Evolutionary conservation across 306 rosid species (phyloP), one percentile per base, ranked within the genome.

Genomic region (Leucaena leucocephala): DNA sequence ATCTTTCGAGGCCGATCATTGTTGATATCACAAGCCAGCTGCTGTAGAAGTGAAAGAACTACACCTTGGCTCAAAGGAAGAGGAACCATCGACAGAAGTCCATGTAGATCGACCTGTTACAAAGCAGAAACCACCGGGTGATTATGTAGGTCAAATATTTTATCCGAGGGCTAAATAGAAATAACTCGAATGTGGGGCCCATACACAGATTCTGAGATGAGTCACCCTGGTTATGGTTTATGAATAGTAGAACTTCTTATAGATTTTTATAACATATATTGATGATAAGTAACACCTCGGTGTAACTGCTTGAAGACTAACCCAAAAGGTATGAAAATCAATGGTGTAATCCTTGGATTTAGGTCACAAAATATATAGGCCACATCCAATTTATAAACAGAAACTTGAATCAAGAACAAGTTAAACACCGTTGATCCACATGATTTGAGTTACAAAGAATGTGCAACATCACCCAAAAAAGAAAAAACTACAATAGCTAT

Each of bases 51-150:
- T 6, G 99, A 93, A 10, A 96, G 94, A 66, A 96, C 84, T 71
- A 93, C 98, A 61, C 98, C 99, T 84, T 96, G 99, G 89, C 97
- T 91, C 85, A 96, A 86, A n/a, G 97, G 96, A 17, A 91, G 91
- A 80, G 98, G 92, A 59, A 75, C 92, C 84, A 81, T 67, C 16
- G 92, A 57, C 84, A 96, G 49, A 16, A 96, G 78, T 59, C 94
- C 92, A 7, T 52, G 88, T 17, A 96, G 85, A 85, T 93, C 97
- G 81, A 91, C 97, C 99, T 96, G 92, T 54, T 78, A 21, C 55
- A 21, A 22, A 62, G 74, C 22, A 83, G 33, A 81, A 78, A 74
- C 45, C 5, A 74, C 42, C 4, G 7, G 36, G 71, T 62, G 67
- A 50, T 50, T 35, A 36, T 4, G 77, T 79, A 67, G 42, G 83